These are phyloP conservation scores for Xylaria cubensis DNA, from an alignment of 495 filamentous ascomycete genomes.

Conservation along the genomic window DNA sequence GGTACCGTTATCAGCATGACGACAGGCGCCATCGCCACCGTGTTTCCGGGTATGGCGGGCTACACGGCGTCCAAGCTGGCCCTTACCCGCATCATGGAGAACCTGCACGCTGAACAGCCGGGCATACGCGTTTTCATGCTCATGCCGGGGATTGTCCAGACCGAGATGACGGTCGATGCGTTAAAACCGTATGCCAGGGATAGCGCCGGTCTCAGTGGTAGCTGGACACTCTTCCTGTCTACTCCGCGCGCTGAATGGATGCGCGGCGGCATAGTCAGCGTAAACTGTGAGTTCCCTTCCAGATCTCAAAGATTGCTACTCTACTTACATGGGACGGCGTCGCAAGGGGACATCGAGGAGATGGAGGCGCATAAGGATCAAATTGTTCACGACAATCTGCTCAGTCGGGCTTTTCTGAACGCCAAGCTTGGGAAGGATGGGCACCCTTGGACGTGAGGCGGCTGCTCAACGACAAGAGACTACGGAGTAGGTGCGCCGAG, in stretches of 20 bases:
- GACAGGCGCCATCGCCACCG: slow-evolving; percentile 31
- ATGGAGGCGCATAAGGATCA: slow-evolving; percentile 48
- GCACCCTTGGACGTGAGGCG: slow-evolving; percentile 24
- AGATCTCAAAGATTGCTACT: slow-evolving; percentile 14
- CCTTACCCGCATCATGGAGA: slow-evolving; percentile 42
- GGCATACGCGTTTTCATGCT: slow-evolving; percentile 46
- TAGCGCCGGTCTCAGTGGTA: slow-evolving; percentile 45
- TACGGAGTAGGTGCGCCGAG: too few relatives aligned
- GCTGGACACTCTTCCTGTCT: slow-evolving; percentile 48
- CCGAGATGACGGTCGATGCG: slow-evolving; percentile 33
- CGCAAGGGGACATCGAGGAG: slow-evolving; percentile 47
- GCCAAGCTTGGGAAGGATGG: slow-evolving; percentile 28
- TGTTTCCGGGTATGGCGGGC: slow-evolving; percentile 40
- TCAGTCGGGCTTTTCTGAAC: slow-evolving; percentile 36
- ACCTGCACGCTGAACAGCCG: slow-evolving; percentile 45
- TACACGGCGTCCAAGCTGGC: slow-evolving; percentile 50
- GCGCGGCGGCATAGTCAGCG: slow-evolving; percentile 42
- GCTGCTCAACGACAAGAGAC: slow-evolving; percentile 8
- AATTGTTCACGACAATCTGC: slow-evolving; percentile 40
- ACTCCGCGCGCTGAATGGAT: slow-evolving; percentile 46
- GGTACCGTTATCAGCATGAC: slow-evolving; percentile 40
- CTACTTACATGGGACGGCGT: slow-evolving; percentile 15
- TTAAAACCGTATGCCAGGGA: slow-evolving; percentile 46
- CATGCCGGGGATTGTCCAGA: slow-evolving; percentile 51
- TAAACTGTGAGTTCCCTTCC: slow-evolving; percentile 40